Evolutionary conservation across 1,284 basidiomycete species (phyloP).

Genomic region (Apiotrichum domesticum): DNA sequence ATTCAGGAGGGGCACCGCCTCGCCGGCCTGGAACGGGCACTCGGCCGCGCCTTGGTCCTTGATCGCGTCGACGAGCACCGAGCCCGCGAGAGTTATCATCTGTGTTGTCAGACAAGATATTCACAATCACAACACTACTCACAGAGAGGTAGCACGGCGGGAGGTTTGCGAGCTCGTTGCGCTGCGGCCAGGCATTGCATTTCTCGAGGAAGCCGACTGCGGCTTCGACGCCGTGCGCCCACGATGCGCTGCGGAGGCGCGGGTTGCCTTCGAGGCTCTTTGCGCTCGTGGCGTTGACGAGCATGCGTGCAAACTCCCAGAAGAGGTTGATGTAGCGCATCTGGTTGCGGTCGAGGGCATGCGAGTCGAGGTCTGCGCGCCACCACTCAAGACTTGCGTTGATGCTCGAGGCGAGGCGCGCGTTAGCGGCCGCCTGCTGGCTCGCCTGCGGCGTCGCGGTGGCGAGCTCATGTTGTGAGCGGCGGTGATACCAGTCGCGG

Average conservation of each 20-base stretch:
- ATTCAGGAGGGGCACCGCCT: slow-evolving; percentile 19
- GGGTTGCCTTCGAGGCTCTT: slow-evolving; percentile 20
- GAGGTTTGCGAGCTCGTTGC: slow-evolving; percentile 23
- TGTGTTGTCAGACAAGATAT: not conserved
- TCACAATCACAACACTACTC: slow-evolving; percentile 1
- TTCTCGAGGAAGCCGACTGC: slow-evolving; percentile 29
- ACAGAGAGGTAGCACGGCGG: slow-evolving; percentile 29
- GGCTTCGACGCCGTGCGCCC: slow-evolving; percentile 19
- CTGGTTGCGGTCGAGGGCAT: slow-evolving; percentile 6
- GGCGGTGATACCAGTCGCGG: slow-evolving; percentile 26
- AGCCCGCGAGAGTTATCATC: slow-evolving; percentile 22
- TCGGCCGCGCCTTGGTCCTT: slow-evolving; percentile 12
- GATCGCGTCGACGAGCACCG: slow-evolving; percentile 16
- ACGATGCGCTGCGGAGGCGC: slow-evolving; percentile 4
- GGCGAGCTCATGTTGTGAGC: slow-evolving; percentile 8
- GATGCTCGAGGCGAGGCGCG: slow-evolving; percentile 16
- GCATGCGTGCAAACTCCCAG: slow-evolving; percentile 30
- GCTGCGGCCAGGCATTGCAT: slow-evolving; percentile 24
- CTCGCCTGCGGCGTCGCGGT: not conserved
- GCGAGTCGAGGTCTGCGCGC: slow-evolving; percentile 22
- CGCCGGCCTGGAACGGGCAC: slow-evolving; percentile 10
- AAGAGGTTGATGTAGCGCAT: slow-evolving; percentile 26
- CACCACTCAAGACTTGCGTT: slow-evolving; percentile 30
- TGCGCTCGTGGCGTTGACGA: slow-evolving; percentile 25
- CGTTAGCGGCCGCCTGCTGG: not conserved